Conservation (phyloP, 108 stramenopile genomes). For the Nitzschia sp. region DNA sequence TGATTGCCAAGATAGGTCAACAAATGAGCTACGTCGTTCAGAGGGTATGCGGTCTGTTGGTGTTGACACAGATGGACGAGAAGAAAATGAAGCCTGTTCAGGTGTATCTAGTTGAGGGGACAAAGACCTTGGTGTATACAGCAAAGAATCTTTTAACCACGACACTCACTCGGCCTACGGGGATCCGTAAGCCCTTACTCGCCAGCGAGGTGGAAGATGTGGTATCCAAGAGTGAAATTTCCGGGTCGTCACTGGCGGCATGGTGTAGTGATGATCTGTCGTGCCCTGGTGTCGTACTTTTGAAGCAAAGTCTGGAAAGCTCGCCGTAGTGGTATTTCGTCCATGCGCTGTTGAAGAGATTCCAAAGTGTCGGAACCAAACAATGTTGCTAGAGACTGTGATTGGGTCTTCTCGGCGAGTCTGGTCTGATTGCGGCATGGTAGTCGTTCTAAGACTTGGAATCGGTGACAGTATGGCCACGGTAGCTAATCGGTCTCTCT, state of each 20-base stretch:
- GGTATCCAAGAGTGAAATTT: not conserved
- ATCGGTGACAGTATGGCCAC: too few species aligned
- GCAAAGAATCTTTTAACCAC: not conserved
- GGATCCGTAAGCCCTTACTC: not conserved
- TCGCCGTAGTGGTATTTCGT: too few species aligned
- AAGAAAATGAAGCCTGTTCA: conserved; percentile 43
- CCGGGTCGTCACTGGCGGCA: not conserved
- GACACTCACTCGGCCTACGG: not conserved
- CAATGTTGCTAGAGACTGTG: too few species aligned
- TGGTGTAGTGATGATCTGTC: not conserved
- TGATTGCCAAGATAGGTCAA: conserved; percentile 14
- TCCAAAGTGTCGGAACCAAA: too few species aligned
- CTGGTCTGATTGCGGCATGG: too few species aligned
- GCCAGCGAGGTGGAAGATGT: conserved; percentile 6
- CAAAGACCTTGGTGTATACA: conserved; percentile 23
- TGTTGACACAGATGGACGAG: conserved; percentile 10
- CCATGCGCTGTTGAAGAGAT: too few species aligned
- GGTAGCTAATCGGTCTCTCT: too few species aligned
- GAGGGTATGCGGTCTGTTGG: conserved; percentile 49
- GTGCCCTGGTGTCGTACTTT: not conserved
- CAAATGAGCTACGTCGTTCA: conserved; percentile 46
- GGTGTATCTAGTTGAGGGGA: conserved; percentile 46
- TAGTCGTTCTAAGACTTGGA: too few species aligned
- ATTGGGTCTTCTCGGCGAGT: too few species aligned
- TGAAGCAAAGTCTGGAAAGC: conserved; percentile 12